Base-by-base conservation (phyloP, 441 rosid species). In the Flueggea neowawraea region DNA sequence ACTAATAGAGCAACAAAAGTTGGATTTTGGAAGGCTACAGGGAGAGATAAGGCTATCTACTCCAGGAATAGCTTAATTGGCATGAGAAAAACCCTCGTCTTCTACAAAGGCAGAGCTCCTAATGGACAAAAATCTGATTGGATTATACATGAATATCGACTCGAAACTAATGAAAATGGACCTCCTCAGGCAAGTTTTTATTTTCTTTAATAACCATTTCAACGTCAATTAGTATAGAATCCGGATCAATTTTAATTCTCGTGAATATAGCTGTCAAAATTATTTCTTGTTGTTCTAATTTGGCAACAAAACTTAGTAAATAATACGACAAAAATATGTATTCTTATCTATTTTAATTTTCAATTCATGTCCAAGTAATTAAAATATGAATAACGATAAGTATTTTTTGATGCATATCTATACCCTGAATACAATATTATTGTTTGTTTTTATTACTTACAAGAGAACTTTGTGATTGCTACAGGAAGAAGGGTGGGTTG, bases 11-110 rank as follows among this genome's bases (percentile, higher is more conserved):
- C 99, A 13, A 95, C 99, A 6, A 92, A 90, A 83, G 95, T 90
- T 49, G 99, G 99, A n/a, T 95, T 95, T 55, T 95, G 99, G 99
- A 95, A 95, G 79, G 99, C 99, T 39, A 95, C 99, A 0, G 99
- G 99, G 74, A 87, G 99, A 81, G 99, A 95, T 71, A 95, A 95
- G 75, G 85, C 97, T 62, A 92, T 95, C 56, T 90, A 92, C 72
- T 32, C 76, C 33, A 83, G 88, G 72, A 91, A 84, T 55, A 71
- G 86, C 76, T 88, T 95, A 59, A 71, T 90, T 63, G 99, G 99
- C 67, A 90, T 95, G 99, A 87, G 99, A 66, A 95, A 95, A 79
- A 95, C 99, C 68, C 81, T 95, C 70, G 99, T 95, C 41, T 95
- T 90, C 63, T 95, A 95, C 82, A 87, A 87, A 73, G 99, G 99